Evolutionary conservation across 1,139 yeast genomes (phyloP).

Genomic region (Zygosaccharomyces sapae): DNA sequence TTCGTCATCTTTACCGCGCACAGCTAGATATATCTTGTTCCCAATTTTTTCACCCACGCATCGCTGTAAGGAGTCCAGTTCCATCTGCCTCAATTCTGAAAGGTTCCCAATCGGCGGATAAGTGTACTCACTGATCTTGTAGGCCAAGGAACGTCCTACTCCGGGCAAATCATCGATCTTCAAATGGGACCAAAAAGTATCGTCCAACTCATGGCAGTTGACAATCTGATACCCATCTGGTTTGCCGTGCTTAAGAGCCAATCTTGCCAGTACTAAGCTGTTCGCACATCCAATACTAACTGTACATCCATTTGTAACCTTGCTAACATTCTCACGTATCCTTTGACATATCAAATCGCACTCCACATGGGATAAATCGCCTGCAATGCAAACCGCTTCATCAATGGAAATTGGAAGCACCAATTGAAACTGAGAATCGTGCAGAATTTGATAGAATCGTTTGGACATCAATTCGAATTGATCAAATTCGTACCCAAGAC

Average conservation of each 20-base stretch:
- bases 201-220: slow-evolving; percentile 39
- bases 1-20: slow-evolving; percentile 59
- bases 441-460: slow-evolving; percentile 47
- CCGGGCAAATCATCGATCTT: slow-evolving; percentile 72
- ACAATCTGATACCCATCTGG: slow-evolving; percentile 60
- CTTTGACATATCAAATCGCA: slow-evolving; percentile 23
- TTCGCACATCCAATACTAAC: slow-evolving; percentile 75
- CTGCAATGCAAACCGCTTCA: slow-evolving; percentile 75
- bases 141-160: slow-evolving; percentile 57
- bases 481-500: slow-evolving; percentile 69
- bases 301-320: slow-evolving; percentile 51
- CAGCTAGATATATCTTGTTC: slow-evolving; percentile 41
- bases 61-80: slow-evolving; percentile 36
- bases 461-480: slow-evolving; percentile 62
- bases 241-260: slow-evolving; percentile 72
- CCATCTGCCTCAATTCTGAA: slow-evolving; percentile 8
- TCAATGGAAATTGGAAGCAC: slow-evolving; percentile 86
- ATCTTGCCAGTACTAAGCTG: slow-evolving; percentile 72
- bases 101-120: slow-evolving; percentile 1
- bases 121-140: slow-evolving; percentile 37
- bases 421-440: slow-evolving; percentile 40
- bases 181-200: slow-evolving; percentile 33
- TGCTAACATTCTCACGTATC: slow-evolving; percentile 45
- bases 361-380: slow-evolving; percentile 25
- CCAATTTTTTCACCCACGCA: slow-evolving; percentile 72